Base-by-base conservation (phyloP, 345 rosid species). In the Rhizophora apiculata region DNA sequence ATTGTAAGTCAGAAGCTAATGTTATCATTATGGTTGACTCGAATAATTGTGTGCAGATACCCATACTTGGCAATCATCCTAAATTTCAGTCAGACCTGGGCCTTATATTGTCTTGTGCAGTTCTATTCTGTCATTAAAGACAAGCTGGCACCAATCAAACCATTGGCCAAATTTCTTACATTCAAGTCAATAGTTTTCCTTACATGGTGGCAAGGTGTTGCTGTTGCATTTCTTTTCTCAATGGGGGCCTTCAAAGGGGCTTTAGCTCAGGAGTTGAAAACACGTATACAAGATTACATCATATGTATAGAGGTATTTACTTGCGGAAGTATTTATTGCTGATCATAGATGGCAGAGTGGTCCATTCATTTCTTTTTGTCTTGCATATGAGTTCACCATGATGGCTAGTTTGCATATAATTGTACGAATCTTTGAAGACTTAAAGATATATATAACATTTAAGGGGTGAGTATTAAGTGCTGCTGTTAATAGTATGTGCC, bases 181-280 rank as follows among this genome's bases (percentile, higher is more conserved):
- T 89, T 95, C 80, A 95, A 95, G 82, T 95, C 99, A 43, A 95
- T 95, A 48, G 96, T 95, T 20, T 95, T 95, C 85, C 88, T 95
- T 74, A 95, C 99, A 34, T 95, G 99, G 99, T 95, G 99, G 99
- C 98, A 95, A 92, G 99, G 99, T 55, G 74, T 95, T 21, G 82
- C 91, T 27, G 85, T 95, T 72, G 98, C 99, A 26, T 92, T 95
- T 85, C 96, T 95, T 74, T 90, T 88, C 81, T 85, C 94, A 19
- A 76, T 88, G 77, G 99, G 99, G 73, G 89, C 82, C 51, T 85
- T 95, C 69, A 95, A 81, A 72, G 98, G 99, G 21, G 67, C 91
- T 48, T 79, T 90, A 74, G 99, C 99, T 32, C 92, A 85, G 85
- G 94, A 95, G 77, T 78, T 95, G 79, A 92, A 92, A 74, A 88